Percentiles rank a stretch among this genome's conserved stretches.
These are phyloP conservation scores for Microsporum audouinii DNA, from an alignment of 2,329 filamentous ascomycete species.

Conservation along the genomic window DNA sequence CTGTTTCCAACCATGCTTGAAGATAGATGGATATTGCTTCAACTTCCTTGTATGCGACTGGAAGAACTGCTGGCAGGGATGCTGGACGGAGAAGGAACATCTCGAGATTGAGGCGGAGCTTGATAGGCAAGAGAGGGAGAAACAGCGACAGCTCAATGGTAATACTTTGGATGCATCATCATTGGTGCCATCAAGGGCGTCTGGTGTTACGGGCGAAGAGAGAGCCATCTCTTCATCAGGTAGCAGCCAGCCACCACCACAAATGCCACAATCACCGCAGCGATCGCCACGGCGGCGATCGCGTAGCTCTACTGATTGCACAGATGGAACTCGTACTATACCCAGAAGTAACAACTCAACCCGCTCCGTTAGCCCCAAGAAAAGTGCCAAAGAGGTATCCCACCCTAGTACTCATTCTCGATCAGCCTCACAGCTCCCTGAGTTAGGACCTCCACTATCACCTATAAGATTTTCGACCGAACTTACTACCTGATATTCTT, in stretches of 20 bases:
- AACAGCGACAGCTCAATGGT: neutral
- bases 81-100: constrained; percentile 74
- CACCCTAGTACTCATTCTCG: constrained; percentile 20
- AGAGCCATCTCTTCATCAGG: constrained; percentile 54
- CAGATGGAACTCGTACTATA: constrained; percentile 19
- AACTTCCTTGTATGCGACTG: constrained; percentile 90
- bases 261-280: constrained; percentile 11
- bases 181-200: constrained; percentile 1
- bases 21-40: constrained; percentile 90
- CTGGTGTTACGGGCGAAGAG: constrained; percentile 35
- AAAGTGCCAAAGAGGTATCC: constrained; percentile 10
- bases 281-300: neutral
- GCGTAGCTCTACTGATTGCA: constrained; percentile 9
- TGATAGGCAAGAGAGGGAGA: constrained; percentile 24
- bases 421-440: constrained; percentile 35
- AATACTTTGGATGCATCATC: neutral
- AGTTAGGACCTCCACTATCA: constrained; percentile 38
- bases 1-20: constrained; percentile 94
- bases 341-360: constrained; percentile 19
- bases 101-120: constrained; percentile 47
- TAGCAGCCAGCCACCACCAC: constrained; percentile 42
- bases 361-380: constrained; percentile 16
- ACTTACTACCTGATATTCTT: neutral
- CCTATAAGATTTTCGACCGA: constrained; percentile 35
- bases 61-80: constrained; percentile 95